These are phyloP conservation scores for Tagetes patula DNA, from an alignment of 129 eudicot species.

Conservation along the genomic window DNA sequence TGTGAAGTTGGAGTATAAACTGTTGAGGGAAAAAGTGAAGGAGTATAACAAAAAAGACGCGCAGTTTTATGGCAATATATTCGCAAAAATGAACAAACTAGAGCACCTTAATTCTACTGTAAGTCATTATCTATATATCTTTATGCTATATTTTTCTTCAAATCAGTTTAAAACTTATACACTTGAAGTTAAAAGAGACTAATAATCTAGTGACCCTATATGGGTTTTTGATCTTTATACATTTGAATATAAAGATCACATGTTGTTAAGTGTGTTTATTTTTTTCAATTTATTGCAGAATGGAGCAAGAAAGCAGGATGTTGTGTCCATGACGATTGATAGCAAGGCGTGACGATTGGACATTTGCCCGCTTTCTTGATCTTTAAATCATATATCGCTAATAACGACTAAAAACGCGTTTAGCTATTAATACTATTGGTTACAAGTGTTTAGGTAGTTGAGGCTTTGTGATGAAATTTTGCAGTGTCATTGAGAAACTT, in stretches of 20 bases:
- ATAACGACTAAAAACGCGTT: slow-evolving; percentile 17
- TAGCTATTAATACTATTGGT: not conserved
- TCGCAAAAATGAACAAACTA: slow-evolving; percentile 36
- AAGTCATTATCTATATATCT: slow-evolving; percentile 5
- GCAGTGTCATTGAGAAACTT: slow-evolving; percentile 21
- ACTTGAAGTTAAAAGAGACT: not conserved
- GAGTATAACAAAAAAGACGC: slow-evolving; percentile 44
- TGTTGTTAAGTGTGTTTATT: slow-evolving; percentile 12
- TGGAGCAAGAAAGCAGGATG: slow-evolving; percentile 28
- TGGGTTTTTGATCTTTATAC: not conserved
- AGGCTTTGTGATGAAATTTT: slow-evolving; percentile 12
- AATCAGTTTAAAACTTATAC: not conserved
- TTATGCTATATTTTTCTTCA: not conserved
- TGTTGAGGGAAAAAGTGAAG: slow-evolving; percentile 46
- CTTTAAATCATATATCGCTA: not conserved
- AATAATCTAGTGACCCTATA: not conserved
- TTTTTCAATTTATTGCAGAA: slow-evolving; percentile 17
- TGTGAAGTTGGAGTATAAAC: slow-evolving; percentile 48
- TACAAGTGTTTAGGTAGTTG: slow-evolving; percentile 11
- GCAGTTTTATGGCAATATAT: slow-evolving; percentile 36
- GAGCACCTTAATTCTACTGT: slow-evolving; percentile 47
- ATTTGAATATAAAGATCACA: not conserved
- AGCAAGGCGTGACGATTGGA: slow-evolving; percentile 30
- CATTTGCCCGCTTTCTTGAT: not conserved
- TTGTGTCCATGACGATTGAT: slow-evolving; percentile 31